These are phyloP conservation scores for Boletus pseudopeckii DNA, from an alignment of 768 basidiomycete genomes.

Conservation along the genomic window DNA sequence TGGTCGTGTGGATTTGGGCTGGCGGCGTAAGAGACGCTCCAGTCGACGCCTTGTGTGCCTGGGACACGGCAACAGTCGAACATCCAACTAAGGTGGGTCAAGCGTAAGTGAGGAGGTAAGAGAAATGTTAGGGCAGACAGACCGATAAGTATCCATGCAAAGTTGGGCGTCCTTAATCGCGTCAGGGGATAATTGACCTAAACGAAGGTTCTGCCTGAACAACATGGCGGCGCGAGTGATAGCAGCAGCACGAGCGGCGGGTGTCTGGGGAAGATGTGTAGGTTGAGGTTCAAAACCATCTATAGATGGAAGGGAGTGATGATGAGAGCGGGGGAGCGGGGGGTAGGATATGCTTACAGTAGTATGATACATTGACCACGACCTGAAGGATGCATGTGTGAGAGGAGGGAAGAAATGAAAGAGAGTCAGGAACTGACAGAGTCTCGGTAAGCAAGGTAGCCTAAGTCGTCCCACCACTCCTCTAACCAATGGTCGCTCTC, in stretches of 20 bases:
- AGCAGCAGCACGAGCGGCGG: constrained; percentile 66
- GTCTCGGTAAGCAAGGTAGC: constrained; percentile 82
- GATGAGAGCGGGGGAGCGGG: neutral
- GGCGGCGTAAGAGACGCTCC: constrained; percentile 70
- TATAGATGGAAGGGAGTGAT: constrained; percentile 29
- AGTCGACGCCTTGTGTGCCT: constrained; percentile 69
- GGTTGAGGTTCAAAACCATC: constrained; percentile 78
- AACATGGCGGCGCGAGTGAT: constrained; percentile 69
- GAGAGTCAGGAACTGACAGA: constrained; percentile 46
- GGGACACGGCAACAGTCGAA: constrained; percentile 87
- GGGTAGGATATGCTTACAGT: constrained; percentile 50
- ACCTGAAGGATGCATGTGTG: constrained; percentile 45
- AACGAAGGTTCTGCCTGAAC: constrained; percentile 67
- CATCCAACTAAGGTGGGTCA: constrained; percentile 66
- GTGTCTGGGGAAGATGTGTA: constrained; percentile 51
- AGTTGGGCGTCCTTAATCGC: constrained; percentile 62
- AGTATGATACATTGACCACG: constrained; percentile 92
- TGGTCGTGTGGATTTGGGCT: constrained; percentile 29
- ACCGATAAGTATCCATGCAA: constrained; percentile 89
- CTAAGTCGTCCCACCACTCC: constrained; percentile 90
- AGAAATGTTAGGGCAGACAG: constrained; percentile 6
- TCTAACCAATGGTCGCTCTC: constrained; percentile 80
- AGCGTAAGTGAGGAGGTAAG: neutral
- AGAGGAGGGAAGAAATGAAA: neutral
- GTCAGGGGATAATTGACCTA: constrained; percentile 64